These are phyloP conservation scores for Pseudognaphalium luteoalbum DNA, from an alignment of 129 eudicot genomes.

Conservation along the genomic window DNA sequence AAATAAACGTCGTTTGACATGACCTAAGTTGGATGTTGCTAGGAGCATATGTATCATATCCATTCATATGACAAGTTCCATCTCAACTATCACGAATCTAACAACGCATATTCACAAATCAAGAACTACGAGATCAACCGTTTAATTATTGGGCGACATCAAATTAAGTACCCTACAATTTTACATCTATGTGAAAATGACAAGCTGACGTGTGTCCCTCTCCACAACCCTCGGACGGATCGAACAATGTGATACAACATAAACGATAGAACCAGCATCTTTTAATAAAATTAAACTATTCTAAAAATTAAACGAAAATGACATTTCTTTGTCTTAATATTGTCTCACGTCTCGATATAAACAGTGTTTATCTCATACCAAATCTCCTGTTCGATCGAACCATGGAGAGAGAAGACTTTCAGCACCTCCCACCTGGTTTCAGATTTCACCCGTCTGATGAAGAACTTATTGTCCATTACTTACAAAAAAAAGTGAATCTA, in stretches of 20 bases:
- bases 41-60: too few species aligned
- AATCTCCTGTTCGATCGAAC: slow-evolving; percentile 21
- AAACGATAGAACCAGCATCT: slow-evolving; percentile 38
- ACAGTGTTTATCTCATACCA: slow-evolving; percentile 4
- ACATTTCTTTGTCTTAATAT: slow-evolving; percentile 23
- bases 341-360: slow-evolving; percentile 23
- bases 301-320: slow-evolving; percentile 18
- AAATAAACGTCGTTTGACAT: too few species aligned
- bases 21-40: too few species aligned
- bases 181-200: not conserved
- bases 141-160: not conserved
- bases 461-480: slow-evolving; percentile 58
- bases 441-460: slow-evolving; percentile 71
- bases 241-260: slow-evolving; percentile 20
- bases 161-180: not conserved
- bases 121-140: too few species aligned
- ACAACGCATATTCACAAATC: too few species aligned
- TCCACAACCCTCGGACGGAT: slow-evolving; percentile 37
- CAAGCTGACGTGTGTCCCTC: slow-evolving; percentile 34
- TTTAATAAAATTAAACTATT: slow-evolving; percentile 10
- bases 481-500: slow-evolving; percentile 45
- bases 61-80: too few species aligned
- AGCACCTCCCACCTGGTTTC: slow-evolving; percentile 61
- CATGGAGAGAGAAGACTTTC: slow-evolving; percentile 31
- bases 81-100: too few species aligned